These are phyloP conservation scores for Phialemoniopsis sp. DNA, from an alignment of 2,329 filamentous ascomycete species.

Conservation along the genomic window DNA sequence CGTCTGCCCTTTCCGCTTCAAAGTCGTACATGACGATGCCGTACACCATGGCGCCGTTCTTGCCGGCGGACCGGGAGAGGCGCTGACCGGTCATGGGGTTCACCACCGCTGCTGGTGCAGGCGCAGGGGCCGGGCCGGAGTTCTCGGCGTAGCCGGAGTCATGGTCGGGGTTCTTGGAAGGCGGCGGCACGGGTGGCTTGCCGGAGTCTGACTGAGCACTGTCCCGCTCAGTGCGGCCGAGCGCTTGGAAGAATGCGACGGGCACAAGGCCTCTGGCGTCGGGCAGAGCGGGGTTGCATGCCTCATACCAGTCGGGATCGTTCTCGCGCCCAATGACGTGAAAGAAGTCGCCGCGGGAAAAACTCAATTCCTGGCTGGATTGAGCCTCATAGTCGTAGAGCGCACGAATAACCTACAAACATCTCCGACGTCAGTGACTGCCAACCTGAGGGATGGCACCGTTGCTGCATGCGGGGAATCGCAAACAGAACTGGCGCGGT, in stretches of 20 bases:
- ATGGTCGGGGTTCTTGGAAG: slow-evolving; percentile 65
- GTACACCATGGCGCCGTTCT: slow-evolving; percentile 82
- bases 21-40: slow-evolving; percentile 98
- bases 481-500: background rate
- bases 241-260: slow-evolving; percentile 86
- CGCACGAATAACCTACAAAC: slow-evolving; percentile 82
- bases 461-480: background rate
- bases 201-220: slow-evolving; percentile 67
- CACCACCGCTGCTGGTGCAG: slow-evolving; percentile 14
- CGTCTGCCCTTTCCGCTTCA: slow-evolving; percentile 89
- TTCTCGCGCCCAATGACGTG: slow-evolving; percentile 96
- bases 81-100: slow-evolving; percentile 36
- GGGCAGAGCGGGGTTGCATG: slow-evolving; percentile 87
- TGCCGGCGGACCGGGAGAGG: slow-evolving; percentile 44
- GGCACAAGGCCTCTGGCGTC: slow-evolving; percentile 88
- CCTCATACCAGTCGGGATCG: slow-evolving; percentile 96
- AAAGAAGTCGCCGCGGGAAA: slow-evolving; percentile 94
- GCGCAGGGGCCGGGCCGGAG: slow-evolving; percentile 17
- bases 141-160: slow-evolving; percentile 84
- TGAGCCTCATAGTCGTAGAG: slow-evolving; percentile 88
- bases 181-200: slow-evolving; percentile 37
- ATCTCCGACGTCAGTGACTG: slow-evolving; percentile 14
- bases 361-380: slow-evolving; percentile 75
- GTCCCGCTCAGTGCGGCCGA: slow-evolving; percentile 89
- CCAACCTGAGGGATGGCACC: slow-evolving; percentile 1